Conservation (phyloP, 1,284 basidiomycete species). For the Uromyces viciae-fabae region DNA sequence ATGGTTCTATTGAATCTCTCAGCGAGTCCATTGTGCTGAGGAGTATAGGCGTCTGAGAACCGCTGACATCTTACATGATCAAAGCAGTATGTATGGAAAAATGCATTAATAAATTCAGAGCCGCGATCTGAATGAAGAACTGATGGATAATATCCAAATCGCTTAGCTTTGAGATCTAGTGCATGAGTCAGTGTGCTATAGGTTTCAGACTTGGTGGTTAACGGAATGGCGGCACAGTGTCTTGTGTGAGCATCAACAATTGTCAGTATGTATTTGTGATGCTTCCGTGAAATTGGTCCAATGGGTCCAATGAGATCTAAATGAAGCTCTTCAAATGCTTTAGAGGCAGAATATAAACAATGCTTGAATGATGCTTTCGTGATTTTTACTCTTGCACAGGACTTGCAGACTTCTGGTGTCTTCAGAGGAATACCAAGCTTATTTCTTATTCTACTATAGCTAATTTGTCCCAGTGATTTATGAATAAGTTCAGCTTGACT, state of each 20-base stretch:
- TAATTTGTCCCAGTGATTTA: background rate
- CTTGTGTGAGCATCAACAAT: background rate
- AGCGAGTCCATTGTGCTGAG: conserved; percentile 12
- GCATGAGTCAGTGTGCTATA: background rate
- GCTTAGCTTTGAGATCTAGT: background rate
- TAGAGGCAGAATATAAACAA: background rate
- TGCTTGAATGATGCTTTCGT: background rate
- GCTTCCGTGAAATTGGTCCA: background rate
- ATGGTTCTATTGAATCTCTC: conserved; percentile 6
- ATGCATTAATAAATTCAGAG: background rate
- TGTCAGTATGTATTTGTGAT: background rate
- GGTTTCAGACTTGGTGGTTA: background rate
- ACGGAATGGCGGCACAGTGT: background rate
- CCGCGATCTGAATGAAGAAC: background rate
- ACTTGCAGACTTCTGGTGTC: background rate
- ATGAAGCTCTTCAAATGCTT: background rate
- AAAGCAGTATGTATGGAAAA: background rate
- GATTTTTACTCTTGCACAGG: background rate
- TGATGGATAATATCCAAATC: background rate
- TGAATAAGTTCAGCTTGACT: background rate
- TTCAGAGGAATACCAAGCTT: background rate
- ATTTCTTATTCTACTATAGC: background rate
- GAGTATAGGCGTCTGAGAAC: background rate
- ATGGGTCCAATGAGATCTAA: background rate
- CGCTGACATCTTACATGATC: background rate